Conservation (phyloP, 768 basidiomycete genomes). For the Tulasnella sp. region DNA sequence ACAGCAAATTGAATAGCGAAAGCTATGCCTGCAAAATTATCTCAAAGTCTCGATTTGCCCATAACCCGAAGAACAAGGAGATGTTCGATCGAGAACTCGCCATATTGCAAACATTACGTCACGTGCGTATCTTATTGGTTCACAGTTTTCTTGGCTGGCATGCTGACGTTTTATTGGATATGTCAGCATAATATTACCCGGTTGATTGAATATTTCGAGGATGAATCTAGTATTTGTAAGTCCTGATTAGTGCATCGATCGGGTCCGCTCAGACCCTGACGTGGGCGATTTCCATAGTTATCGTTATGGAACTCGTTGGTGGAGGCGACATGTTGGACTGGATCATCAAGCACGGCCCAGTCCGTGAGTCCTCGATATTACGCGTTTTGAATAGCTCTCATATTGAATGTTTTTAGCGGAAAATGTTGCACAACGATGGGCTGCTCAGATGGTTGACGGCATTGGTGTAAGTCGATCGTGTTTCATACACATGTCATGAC, state of each 20-base stretch:
- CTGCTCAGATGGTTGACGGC: constrained; percentile 68
- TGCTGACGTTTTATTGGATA: neutral
- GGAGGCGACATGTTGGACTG: constrained; percentile 83
- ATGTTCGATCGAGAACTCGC: constrained; percentile 31
- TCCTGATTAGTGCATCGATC: neutral
- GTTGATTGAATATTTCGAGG: constrained; percentile 21
- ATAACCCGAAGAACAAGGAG: constrained; percentile 20
- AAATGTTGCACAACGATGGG: constrained; percentile 48
- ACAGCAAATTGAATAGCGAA: constrained; percentile 53
- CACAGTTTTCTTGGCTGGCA: neutral
- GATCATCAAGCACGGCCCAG: constrained; percentile 40
- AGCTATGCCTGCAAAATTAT: constrained; percentile 88
- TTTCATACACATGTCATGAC: neutral
- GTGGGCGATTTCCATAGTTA: constrained; percentile 22
- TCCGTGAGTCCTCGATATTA: constrained; percentile 43
- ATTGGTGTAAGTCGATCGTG: constrained; percentile 24
- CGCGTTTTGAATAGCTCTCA: constrained; percentile 19
- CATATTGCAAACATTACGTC: constrained; percentile 28
- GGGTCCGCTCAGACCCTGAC: neutral
- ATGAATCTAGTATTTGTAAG: constrained; percentile 10
- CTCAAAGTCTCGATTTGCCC: constrained; percentile 19
- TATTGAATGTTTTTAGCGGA: constrained; percentile 24
- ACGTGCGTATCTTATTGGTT: constrained; percentile 22
- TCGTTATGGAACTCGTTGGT: constrained; percentile 72
- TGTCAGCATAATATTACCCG: constrained; percentile 20